Evolutionary conservation across 2,329 filamentous ascomycete species (phyloP), one percentile per base, ranked within the genome.

Genomic region (Hypoxylon sp.): DNA sequence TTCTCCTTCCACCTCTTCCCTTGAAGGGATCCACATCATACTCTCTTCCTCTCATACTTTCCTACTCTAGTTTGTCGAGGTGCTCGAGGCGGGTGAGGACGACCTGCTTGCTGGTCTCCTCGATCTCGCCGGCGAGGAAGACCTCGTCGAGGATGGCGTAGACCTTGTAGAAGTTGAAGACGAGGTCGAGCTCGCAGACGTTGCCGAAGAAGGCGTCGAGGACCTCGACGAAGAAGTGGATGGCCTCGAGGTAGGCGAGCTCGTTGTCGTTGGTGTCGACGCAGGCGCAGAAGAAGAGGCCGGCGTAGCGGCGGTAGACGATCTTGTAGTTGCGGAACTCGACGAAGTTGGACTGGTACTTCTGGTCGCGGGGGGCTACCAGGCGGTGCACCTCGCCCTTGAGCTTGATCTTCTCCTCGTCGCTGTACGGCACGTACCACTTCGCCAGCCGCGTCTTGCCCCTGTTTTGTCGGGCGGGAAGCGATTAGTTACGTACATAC

Each of bases 331-430:
- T 92, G 71, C 93, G 91, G 83, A 91, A 91, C 82, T 99, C 96
- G 85, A 99, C 96, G 76, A 99, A 99, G 83, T 99, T 99, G 82
- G 93, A 97, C 80, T 99, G 96, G 84, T 99, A 97, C 79, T 99
- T 99, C 78, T 99, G 96, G 81, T 99, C 96, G 77, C 96, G 92
- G 5, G 96, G 96, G 0, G 96, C 96, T 66, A 99, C 95, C 72
- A 99, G 93, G 68, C 96, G 94, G 85, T 99, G 96, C 74, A 98
- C 92, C 84, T 99, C 96, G 86, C 96, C 96, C 81, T 99, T 99
- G 74, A 99, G 86, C 82, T 97, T 97, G 80, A 99, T 93, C 84
- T 99, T 99, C 80, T 99, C 93, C 79, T 98, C 95, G 84, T 99
- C 96, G 81, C 90, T 96, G 84, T 97, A 99, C 67, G 96, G 95